Base-by-base conservation (phyloP, 495 filamentous ascomycete species). In the Neurospora intermedia region DNA sequence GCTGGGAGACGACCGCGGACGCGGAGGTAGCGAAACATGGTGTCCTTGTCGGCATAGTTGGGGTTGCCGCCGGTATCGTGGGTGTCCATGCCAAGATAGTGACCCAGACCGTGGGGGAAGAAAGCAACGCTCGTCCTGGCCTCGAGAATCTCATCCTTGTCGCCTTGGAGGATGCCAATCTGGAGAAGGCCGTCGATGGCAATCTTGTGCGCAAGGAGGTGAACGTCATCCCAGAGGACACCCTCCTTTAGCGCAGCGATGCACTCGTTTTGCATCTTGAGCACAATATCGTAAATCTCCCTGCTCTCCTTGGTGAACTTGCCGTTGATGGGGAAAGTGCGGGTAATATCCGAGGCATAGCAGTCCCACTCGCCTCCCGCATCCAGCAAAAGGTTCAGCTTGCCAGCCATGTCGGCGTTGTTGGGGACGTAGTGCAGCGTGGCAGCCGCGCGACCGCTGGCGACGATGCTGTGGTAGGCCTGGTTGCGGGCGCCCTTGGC, bases 51-150 rank as follows among this genome's bases (percentile, higher is more conserved):
- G 48, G 84, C 84, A 75, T 97, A 97, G 80, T 97, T 92, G 3
- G 94, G 87, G 79, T 96, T 89, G 23, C 94, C 94, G 73, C 94
- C 94, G 1, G 91, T 92, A 78, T 98, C 94, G 82, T 98, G 94
- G 8, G 93, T 97, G 81, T 98, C 94, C 91, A 98, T 92, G 69
- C 94, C 94, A 10, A 98, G 85, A 76, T 96, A 95, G 79, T 98
- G 94, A 0, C 94, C 94, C 6, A 98, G 85, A 7, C 94, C 94
- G 78, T 98, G 94, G 6, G 94, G 94, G 79, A 97, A 92, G 84
- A 98, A 98, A 7, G 94, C 93, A 3, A 91, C 90, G 75, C 91
- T 94, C 46, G 92, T 90, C 59, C 93, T 84, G 69, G 85, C 86
- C 43, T 88, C 87, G 75, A 97, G 85, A 70, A 98, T 88, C 74